A percentile compares a stretch with the other conserved stretches of the same genome.
Conservation (phyloP, 2,329 filamentous ascomycete species). For the Calcarisporium arbuscula region DNA sequence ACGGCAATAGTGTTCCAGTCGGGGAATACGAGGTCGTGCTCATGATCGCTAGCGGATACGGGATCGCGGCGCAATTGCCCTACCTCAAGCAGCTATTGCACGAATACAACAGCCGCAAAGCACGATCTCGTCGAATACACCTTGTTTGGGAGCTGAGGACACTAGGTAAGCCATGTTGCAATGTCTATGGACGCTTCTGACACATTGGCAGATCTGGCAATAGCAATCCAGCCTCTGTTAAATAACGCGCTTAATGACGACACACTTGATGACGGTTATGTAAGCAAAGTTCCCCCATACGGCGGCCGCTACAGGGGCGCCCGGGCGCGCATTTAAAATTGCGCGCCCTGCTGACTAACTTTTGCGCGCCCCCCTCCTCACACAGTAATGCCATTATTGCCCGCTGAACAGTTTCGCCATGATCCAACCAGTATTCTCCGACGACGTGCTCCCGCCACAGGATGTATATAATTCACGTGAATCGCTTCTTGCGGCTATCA, state of each 20-base stretch:
- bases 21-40: conserved; percentile 23
- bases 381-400: no score
- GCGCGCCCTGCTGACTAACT: no score
- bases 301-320: no score
- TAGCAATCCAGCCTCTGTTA: conserved; percentile 4
- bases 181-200: background rate
- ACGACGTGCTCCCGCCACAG: no score
- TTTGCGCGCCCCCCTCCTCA: no score
- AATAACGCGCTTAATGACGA: conserved; percentile 7
- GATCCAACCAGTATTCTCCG: no score
- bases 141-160: conserved; percentile 25
- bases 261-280: conserved; percentile 8
- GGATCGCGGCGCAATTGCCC: conserved; percentile 24
- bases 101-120: conserved; percentile 22
- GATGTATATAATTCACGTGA: no score
- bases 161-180: conserved; percentile 11
- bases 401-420: no score
- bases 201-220: conserved; percentile 5
- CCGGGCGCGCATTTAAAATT: no score
- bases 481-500: no score
- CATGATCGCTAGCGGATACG: conserved; percentile 26
- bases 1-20: conserved; percentile 20
- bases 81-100: conserved; percentile 29
- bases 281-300: conserved; percentile 1
- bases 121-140: conserved; percentile 21